Percentiles rank a stretch among this genome's conserved stretches.
Evolutionary conservation across 495 filamentous ascomycete species (phyloP).

Genomic region (Evernia prunastri): DNA sequence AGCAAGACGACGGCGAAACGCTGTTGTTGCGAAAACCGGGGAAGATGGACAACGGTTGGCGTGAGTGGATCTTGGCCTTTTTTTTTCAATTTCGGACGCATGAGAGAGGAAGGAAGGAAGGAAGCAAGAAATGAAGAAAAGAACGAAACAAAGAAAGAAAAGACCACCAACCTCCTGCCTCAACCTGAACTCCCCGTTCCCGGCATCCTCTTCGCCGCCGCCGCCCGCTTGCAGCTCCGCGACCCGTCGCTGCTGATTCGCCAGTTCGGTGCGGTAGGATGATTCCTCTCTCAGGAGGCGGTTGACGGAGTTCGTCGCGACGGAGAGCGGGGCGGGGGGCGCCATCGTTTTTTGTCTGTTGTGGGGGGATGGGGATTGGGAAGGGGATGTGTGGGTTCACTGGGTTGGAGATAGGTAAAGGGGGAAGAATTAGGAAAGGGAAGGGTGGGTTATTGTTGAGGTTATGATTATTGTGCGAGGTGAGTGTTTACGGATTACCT

Average conservation of each 20-base stretch:
- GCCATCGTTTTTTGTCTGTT: too few relatives aligned
- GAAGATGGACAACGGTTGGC: too few relatives aligned
- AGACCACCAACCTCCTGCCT: conserved; percentile 72
- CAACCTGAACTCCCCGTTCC: conserved; percentile 62
- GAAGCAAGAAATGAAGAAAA: too few relatives aligned
- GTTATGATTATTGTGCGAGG: too few relatives aligned
- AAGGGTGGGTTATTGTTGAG: neutral
- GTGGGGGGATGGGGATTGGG: conserved; percentile 1
- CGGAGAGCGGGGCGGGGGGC: conserved; percentile 63
- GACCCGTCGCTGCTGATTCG: conserved; percentile 63
- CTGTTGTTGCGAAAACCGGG: too few relatives aligned
- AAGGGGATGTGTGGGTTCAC: too few relatives aligned
- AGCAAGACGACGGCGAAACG: too few relatives aligned
- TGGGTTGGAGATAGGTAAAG: neutral
- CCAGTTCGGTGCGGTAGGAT: conserved; percentile 79
- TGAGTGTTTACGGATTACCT: conserved; percentile 10
- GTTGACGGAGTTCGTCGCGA: conserved; percentile 64
- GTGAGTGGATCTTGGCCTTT: neutral
- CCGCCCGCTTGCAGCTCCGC: conserved; percentile 48
- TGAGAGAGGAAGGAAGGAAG: too few relatives aligned
- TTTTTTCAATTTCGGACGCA: too few relatives aligned
- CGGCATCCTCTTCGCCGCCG: conserved; percentile 42
- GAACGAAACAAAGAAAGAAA: too few relatives aligned
- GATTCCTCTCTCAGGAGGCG: conserved; percentile 87
- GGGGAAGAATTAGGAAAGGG: neutral